These are phyloP conservation scores for Monoraphidium neglectum DNA, from an alignment of 139 green algal species.

Conservation along the genomic window DNA sequence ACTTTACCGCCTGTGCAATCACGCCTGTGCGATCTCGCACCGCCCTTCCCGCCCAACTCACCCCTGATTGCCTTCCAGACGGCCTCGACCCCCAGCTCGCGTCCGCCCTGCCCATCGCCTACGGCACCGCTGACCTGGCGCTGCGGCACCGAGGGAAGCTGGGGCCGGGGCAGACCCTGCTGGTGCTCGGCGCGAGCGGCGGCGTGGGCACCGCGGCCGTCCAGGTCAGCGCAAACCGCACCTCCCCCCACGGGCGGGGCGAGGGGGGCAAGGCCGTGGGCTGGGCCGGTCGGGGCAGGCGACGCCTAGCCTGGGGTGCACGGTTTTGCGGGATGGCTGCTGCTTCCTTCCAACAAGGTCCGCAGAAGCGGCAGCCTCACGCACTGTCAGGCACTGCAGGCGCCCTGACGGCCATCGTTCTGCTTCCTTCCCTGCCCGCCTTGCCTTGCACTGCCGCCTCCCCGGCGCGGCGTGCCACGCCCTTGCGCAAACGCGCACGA, in stretches of 20 bases:
- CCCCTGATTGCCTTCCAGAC: conserved; percentile 18
- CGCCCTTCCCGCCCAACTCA: neutral
- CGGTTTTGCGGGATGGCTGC: conserved; percentile 28
- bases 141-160: conserved; percentile 69
- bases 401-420: too few relatives aligned
- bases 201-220: conserved; percentile 89
- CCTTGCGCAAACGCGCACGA: too few relatives aligned
- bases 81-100: conserved; percentile 47
- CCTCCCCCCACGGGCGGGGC: neutral
- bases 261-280: neutral
- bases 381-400: too few relatives aligned
- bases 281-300: neutral
- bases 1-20: neutral
- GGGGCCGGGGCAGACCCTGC: conserved; percentile 71
- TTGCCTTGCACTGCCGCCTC: too few relatives aligned
- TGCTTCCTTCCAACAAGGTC: neutral
- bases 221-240: conserved; percentile 42
- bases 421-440: too few relatives aligned
- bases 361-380: too few relatives aligned
- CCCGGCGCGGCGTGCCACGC: too few relatives aligned
- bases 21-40: neutral
- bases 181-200: conserved; percentile 84
- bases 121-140: conserved; percentile 85
- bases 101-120: conserved; percentile 80
- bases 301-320: neutral